Evolutionary conservation across 768 basidiomycete species (phyloP).

Genomic region (Lactifluus rugatus): DNA sequence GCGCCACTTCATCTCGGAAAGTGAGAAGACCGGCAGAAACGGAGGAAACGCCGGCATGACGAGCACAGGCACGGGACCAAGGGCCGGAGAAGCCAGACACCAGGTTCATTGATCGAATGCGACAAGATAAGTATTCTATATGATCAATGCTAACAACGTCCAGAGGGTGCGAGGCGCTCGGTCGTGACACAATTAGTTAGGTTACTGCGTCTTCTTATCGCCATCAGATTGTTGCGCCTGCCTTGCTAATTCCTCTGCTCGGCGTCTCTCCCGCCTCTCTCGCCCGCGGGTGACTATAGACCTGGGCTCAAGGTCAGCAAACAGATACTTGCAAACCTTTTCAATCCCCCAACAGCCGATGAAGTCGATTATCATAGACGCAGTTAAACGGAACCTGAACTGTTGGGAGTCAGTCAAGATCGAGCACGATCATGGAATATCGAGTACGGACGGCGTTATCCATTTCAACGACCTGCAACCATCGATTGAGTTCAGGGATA

Average conservation of each 20-base stretch:
- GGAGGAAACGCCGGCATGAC: conserved; percentile 7
- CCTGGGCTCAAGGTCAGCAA: conserved; percentile 83
- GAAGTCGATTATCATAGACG: conserved; percentile 82
- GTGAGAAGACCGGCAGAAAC: background rate
- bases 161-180: background rate
- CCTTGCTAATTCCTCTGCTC: conserved; percentile 32
- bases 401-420: conserved; percentile 26
- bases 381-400: conserved; percentile 78
- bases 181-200: conserved; percentile 3
- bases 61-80: background rate
- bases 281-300: conserved; percentile 74
- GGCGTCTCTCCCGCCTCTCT: conserved; percentile 62
- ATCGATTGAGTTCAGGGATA: conserved; percentile 88
- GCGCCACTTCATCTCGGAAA: conserved; percentile 15
- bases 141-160: conserved; percentile 15
- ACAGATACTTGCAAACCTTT: conserved; percentile 68
- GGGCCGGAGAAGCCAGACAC: background rate
- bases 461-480: conserved; percentile 98
- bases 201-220: conserved; percentile 31
- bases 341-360: conserved; percentile 82
- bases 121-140: conserved; percentile 16
- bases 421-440: background rate
- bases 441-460: conserved; percentile 45
- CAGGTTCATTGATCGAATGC: conserved; percentile 12
- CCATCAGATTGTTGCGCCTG: conserved; percentile 16